Base-by-base conservation (phyloP, 2,329 filamentous ascomycete species). In the Aspergillus ustus region DNA sequence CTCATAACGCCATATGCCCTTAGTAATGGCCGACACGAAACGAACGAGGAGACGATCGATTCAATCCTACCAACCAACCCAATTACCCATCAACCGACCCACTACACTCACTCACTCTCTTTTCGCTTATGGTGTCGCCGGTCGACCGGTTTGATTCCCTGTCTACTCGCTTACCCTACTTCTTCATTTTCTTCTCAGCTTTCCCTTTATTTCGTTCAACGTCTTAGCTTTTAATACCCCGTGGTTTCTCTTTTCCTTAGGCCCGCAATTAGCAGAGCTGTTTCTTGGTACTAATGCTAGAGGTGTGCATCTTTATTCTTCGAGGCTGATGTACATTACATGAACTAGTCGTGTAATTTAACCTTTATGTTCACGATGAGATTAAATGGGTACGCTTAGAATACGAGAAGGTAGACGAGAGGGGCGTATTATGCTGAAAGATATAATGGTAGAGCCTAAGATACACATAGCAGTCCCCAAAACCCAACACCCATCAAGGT, bases 401-500 rank as follows among this genome's bases (percentile, higher is more conserved):
- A 62, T 44, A 57, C 57, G 40, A 52, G 7, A 15, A 13, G 2
- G 34, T 15, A 40, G 11, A 40, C 34, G 11, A 40, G 9, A 40
- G 34, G 9, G 15, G 34, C 8, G 11, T 40, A 40, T 40, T 40
- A 40, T 11, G 34, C 15, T 11, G 15, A 13, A 19, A 52, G n/a
- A 46, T 40, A 48, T 22, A 51, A 52, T 28, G 54, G 37, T 50
- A 25, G 37, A 44, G 58, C 28, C 34, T 20, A 17, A 17, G 44
- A 53, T 48, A 15, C 22, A 20, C 45, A 52, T 19, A 25, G 15
- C 28, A 29, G 50, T 52, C 55, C 59, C 49, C 34, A 40, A 40
- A 40, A 13, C 34, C 31, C 51, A 59, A 57, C 40, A 45, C 57
- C 48, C 60, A 52, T 60, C 53, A 65, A 63, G 22, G 52, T 50